Conservation (phyloP, 2,329 filamentous ascomycete genomes). For the Beauveria brongniartii region DNA sequence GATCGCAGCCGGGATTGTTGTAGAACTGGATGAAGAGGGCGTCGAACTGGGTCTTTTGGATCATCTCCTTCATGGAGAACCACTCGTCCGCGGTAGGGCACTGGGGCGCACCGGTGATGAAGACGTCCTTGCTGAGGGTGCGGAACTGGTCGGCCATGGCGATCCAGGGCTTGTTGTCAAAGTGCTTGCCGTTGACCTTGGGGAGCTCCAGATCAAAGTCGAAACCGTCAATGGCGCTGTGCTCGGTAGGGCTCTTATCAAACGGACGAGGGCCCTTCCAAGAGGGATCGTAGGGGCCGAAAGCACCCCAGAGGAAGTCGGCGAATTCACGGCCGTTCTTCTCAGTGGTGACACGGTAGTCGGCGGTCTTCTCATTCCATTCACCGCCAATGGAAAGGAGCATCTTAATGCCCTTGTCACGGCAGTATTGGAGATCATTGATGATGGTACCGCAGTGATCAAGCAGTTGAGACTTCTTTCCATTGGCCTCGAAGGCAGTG, state of each 20-base stretch:
- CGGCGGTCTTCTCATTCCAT: constrained; percentile 17
- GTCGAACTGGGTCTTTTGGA: constrained; percentile 33
- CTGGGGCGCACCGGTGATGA: constrained; percentile 38
- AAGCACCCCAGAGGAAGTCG: constrained; percentile 30
- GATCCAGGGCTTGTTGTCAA: constrained; percentile 28
- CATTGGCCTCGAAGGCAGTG: constrained; percentile 16
- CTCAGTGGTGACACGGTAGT: constrained; percentile 26
- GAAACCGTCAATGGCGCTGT: constrained; percentile 31
- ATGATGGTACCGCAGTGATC: constrained; percentile 28
- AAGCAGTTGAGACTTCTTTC: constrained; percentile 24
- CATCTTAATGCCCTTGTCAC: constrained; percentile 33
- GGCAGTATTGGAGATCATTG: constrained; percentile 33
- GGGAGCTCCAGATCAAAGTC: constrained; percentile 33
- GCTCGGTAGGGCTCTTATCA: constrained; percentile 20
- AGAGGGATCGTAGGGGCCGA: constrained; percentile 26
- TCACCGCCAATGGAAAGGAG: constrained; percentile 34
- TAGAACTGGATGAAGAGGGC: constrained; percentile 42
- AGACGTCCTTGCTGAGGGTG: constrained; percentile 20
- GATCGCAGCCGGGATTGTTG: constrained; percentile 35
- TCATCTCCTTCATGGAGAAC: constrained; percentile 29
- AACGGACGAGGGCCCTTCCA: constrained; percentile 32
- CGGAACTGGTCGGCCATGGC: constrained; percentile 30
- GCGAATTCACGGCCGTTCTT: constrained; percentile 28
- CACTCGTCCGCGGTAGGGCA: constrained; percentile 26
- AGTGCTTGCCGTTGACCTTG: constrained; percentile 20